phyloP scores from a whole-genome alignment of 1,284 basidiomycete genomes.

The Hypsizygus ulmarius region DNA sequence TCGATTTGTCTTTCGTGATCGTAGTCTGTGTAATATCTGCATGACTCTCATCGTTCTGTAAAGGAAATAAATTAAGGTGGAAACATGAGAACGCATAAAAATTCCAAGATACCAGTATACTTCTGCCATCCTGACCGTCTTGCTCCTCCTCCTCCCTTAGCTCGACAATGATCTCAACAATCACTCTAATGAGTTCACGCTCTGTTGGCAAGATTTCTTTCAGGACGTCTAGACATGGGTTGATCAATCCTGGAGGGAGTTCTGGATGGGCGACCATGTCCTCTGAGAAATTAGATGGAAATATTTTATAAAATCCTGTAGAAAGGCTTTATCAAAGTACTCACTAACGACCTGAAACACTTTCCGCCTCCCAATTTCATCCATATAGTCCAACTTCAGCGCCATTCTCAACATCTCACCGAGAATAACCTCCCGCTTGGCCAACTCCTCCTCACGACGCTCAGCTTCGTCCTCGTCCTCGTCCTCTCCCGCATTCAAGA shows the following conservation, averaged over 20 bases:
- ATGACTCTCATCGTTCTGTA: slow-evolving; percentile 33
- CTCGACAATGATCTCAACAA: slow-evolving; percentile 92
- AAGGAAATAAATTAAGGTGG: slow-evolving; percentile 3
- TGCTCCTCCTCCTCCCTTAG: slow-evolving; percentile 67
- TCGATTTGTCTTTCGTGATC: slow-evolving; percentile 34
- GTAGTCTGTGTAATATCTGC: slow-evolving; percentile 36
- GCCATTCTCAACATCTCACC: slow-evolving; percentile 82
- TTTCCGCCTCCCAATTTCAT: slow-evolving; percentile 92
- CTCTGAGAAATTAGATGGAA: slow-evolving; percentile 38
- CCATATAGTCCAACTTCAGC: slow-evolving; percentile 86
- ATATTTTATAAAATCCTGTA: not conserved
- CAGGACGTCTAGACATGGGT: slow-evolving; percentile 84
- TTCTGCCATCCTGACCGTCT: slow-evolving; percentile 36
- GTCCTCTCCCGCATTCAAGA: slow-evolving; percentile 37
- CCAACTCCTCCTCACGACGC: slow-evolving; percentile 52
- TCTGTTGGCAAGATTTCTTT: slow-evolving; percentile 83
- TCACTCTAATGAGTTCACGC: slow-evolving; percentile 88
- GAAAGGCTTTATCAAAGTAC: slow-evolving; percentile 29
- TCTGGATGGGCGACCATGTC: slow-evolving; percentile 85
- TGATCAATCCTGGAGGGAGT: slow-evolving; percentile 78
- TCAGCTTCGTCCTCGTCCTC: slow-evolving; percentile 47
- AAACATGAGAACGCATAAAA: not conserved
- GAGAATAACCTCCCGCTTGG: slow-evolving; percentile 74
- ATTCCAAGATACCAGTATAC: slow-evolving; percentile 19
- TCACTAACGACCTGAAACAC: slow-evolving; percentile 85